Evolutionary conservation across 768 basidiomycete genomes (phyloP), one percentile per base, ranked within the genome.

Genomic region (Boletus barrowsii): DNA sequence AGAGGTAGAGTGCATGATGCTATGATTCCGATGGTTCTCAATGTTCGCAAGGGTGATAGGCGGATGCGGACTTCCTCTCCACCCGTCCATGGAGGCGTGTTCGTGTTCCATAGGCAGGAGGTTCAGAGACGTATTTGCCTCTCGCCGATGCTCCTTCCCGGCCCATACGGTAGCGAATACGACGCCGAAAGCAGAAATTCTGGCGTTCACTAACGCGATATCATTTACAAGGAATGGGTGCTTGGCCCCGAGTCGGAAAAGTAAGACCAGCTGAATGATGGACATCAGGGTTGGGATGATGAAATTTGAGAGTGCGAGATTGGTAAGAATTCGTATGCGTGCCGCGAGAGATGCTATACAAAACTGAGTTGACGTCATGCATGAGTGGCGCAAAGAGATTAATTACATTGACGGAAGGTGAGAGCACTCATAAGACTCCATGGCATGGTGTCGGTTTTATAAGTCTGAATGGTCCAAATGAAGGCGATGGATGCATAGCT

Each of bases 271-370:
- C 41, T 65, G 68, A 14, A 50, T 62, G 39, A 69, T 51, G 24
- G 62, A 70, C 33, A 67, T 48, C 39, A 70, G 22, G n/a, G 59
- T 60, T 1, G 70, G 69, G 17, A 68, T 49, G 20, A 64, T 39
- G 43, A 70, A 71, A 42, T 69, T 69, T 8, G 65, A 62, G 42
- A 63, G 62, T 3, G 68, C 63, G 4, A 71, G 50, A 33, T 54
- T 61, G 49, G 48, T 63, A 15, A 71, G 56, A 22, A 44, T 65
- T 10, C 44, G 58, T 17, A 65, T 32, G 32, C 60, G 62, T 17
- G 24, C 24, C 14, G 60, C 26, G 10, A 62, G 51, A 4, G 56
- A 53, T n/a, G 42, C 63, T 65, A 15, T 30, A 20, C 46, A 45
- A 18, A 6, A 26, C 20, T 14, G 17, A n/a, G 33, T 41, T 3